Base-by-base conservation (phyloP, 768 basidiomycete species). In the Pleurotus tuber-regium region DNA sequence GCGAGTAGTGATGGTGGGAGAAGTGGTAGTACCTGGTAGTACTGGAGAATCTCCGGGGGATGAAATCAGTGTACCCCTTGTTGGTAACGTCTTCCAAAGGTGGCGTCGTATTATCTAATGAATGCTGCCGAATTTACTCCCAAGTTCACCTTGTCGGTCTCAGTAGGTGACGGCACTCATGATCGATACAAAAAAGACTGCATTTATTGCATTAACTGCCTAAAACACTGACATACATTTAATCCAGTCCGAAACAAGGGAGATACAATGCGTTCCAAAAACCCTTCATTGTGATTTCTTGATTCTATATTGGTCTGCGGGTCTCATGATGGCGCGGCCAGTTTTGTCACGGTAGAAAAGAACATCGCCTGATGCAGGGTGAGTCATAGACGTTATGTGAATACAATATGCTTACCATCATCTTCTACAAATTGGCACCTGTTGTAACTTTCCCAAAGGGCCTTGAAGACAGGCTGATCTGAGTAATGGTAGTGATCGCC, bases 341-440 rank as follows among this genome's bases (percentile, higher is more conserved):
- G 55, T 41, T 44, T 55, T 55, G 33, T 69, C 57, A 26, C 62
- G 58, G 56, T 65, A 66, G 50, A 66, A 66, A 8, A 66, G 30
- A 18, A 66, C 53, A 28, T 65, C 59, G 24, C 65, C 61, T 60
- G 50, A 21, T 21, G 49, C 26, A 28, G 30, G 19, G 10, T n/a
- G 29, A 53, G 24, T 23, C 39, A 50, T n/a, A n/a, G n/a, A n/a
- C n/a, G n/a, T n/a, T n/a, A n/a, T n/a, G n/a, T n/a, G n/a, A n/a
- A n/a, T n/a, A n/a, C n/a, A n/a, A 52, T 18, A 24, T 12, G 47
- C 57, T 56, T 51, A 53, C 70, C 75, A 36, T 74, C 69, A 30
- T 77, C 72, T 44, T 77, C 75, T 23, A 73, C 67, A 56, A 75
- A 72, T 23, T 64, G 59, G 57, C 73, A 75, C 40, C 65, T 54